Conservation (phyloP, 2,329 filamentous ascomycete species). For the Penicillium sp. region DNA sequence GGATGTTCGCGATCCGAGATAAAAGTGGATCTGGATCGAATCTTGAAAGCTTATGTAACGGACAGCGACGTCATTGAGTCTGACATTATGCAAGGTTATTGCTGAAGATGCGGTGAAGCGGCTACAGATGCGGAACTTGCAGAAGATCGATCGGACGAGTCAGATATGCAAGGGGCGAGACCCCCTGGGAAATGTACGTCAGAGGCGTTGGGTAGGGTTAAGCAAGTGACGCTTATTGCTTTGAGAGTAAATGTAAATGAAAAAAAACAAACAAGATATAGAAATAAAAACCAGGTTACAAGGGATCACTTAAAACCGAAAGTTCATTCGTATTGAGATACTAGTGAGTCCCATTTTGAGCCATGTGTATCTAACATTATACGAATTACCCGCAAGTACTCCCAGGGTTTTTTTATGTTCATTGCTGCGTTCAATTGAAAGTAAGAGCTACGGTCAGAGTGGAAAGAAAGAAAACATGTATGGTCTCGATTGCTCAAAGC, state of each 20-base stretch:
- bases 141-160: neutral
- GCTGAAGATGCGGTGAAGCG: neutral
- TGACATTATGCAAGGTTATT: neutral
- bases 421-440: too few relatives aligned
- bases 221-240: too few relatives aligned
- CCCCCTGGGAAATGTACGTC: neutral
- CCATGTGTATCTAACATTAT: too few relatives aligned
- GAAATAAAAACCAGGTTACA: too few relatives aligned
- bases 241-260: too few relatives aligned
- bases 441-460: neutral
- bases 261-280: too few relatives aligned
- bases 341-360: too few relatives aligned
- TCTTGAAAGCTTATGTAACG: neutral
- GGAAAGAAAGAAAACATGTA: neutral
- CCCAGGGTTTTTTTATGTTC: too few relatives aligned
- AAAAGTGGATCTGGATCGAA: neutral
- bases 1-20: neutral
- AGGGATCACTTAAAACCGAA: too few relatives aligned
- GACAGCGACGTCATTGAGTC: neutral
- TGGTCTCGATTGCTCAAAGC: constrained; percentile 13
- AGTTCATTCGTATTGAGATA: too few relatives aligned
- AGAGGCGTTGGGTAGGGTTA: neutral
- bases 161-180: neutral
- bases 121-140: neutral
- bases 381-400: too few relatives aligned